Evolutionary conservation across 2,329 filamentous ascomycete genomes (phyloP), one percentile per base, ranked within the genome.

Genomic region (Didymosphaeria variabile): DNA sequence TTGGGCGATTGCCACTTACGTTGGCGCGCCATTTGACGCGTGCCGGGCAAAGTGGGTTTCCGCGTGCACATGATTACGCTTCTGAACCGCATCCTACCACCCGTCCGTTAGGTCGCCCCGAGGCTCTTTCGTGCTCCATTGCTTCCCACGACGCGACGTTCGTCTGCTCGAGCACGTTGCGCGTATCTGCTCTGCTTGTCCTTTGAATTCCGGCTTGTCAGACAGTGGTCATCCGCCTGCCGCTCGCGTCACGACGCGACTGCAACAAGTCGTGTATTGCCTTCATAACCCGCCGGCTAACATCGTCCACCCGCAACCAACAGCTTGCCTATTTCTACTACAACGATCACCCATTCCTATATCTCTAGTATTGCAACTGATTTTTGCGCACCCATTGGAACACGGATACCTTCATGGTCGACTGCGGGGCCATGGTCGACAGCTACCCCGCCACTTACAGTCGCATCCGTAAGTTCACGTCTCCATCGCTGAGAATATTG

Each of bases 381-480:
- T 44, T 36, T 59, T 59, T 47, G 56, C 57, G 45, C 34, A 23
- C 55, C 31, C n/a, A 21, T 50, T 53, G 49, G 36, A 47, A 44
- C 54, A 46, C 56, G 10, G 57, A 51, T 53, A 46, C 55, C 49
- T 58, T 53, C 47, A 62, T 51, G 60, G 55, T 60, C 57, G 51
- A 61, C 56, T 51, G 64, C 58, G 59, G 63, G 51, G 46, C 51
- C 15, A 51, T 57, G 26, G 26, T 29, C 26, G 2, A 29, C 26
- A 29, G 26, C 53, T 68, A 68, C 66, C 66, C 66, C 67, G 60
- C 65, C 59, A 36, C 34, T 36, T 36, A 12, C 3, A 15, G 34
- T 36, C 68, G 60, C 44, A 68, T 70, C 66, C 60, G 66, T 69
- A 61, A 65, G 65, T 68, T 50, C 67, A 64, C 67, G 67, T 68